Conservation (phyloP, 1,284 basidiomycete species). For the Microbotryomycetes sp. region DNA sequence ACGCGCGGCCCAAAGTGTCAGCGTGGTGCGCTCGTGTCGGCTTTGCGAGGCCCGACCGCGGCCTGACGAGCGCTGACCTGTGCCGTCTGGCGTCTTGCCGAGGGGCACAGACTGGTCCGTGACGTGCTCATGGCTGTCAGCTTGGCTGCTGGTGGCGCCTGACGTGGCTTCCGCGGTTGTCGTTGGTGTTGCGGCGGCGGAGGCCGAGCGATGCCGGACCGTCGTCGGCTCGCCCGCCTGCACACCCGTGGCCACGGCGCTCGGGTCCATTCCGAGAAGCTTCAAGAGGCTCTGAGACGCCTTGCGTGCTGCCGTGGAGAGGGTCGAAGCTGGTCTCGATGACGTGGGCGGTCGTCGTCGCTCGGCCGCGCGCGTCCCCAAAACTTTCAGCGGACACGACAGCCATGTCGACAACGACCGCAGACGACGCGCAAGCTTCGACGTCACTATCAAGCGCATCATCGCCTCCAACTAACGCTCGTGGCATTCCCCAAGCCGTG, state of each 20-base stretch:
- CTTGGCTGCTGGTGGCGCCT: conserved; percentile 30
- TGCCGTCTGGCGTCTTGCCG: conserved; percentile 76
- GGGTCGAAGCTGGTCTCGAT: too few relatives aligned
- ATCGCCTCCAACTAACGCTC: conserved; percentile 55
- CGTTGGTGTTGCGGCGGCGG: not conserved
- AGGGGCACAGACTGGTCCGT: conserved; percentile 47
- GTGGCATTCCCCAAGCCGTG: conserved; percentile 88
- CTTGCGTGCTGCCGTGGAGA: too few relatives aligned
- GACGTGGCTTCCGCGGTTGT: not conserved
- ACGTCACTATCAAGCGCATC: not conserved
- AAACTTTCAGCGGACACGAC: too few relatives aligned
- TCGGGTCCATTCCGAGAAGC: too few relatives aligned
- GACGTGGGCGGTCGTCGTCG: too few relatives aligned
- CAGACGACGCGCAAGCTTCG: not conserved
- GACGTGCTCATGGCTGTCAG: conserved; percentile 47
- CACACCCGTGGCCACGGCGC: too few relatives aligned
- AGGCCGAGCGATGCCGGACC: too few relatives aligned
- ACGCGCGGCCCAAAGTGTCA: not conserved
- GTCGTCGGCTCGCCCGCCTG: too few relatives aligned
- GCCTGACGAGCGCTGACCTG: conserved; percentile 51
- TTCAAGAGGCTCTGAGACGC: too few relatives aligned
- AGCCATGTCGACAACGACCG: not conserved
- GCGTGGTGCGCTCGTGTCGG: not conserved
- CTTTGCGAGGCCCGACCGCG: not conserved
- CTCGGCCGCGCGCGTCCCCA: too few relatives aligned